Base-by-base conservation (phyloP, 139 green algal species). In the Volvox reticuliferus region DNA sequence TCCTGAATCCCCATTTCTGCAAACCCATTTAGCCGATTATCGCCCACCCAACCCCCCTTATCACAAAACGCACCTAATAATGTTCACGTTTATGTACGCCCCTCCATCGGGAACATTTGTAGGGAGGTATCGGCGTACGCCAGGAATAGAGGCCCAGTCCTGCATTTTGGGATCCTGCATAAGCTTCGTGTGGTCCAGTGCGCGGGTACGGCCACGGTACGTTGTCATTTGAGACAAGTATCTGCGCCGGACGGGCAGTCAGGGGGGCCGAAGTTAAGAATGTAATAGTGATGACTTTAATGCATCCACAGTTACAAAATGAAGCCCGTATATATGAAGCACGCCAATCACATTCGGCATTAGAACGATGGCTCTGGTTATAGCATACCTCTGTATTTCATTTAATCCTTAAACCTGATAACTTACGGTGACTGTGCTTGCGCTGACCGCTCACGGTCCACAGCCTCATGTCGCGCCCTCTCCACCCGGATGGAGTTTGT, bases 121-220 rank as follows among this genome's bases (percentile, higher is more conserved):
- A 28, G 87, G 61, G 17, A 86, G 61, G 37, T 24, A 76, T 0
- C 87, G 87, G 0, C 87, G 75, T 28, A 63, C 44, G 17, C 87
- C 87, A 16, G 87, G 2, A 2, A 91, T 19, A 1, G 87, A 26
- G 12, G 76, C 87, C 87, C 76, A 86, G 62, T 91, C 87, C 87
- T 91, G 87, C 33, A 91, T 63, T 26, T 68, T 55, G 18, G 76
- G 75, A 32, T 91, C 87, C 24, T 73, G 44, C 26, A 55, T 6
- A 26, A 91, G 87, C 50, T 67, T 44, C 1, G 61, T 79, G 76
- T 67, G 87, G 62, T 91, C 87, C 33, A 91, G 33, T 17, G 76
- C 6, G 17, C 33, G 32, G 24, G 12, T 68, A 2, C 76, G 87
- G 5, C 24, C 26, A 19, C 50, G 55, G 73, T 83, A 83, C 1